Evolutionary conservation across 805 yeast species (phyloP).

Genomic region (Teunomyces aglyptinius): DNA sequence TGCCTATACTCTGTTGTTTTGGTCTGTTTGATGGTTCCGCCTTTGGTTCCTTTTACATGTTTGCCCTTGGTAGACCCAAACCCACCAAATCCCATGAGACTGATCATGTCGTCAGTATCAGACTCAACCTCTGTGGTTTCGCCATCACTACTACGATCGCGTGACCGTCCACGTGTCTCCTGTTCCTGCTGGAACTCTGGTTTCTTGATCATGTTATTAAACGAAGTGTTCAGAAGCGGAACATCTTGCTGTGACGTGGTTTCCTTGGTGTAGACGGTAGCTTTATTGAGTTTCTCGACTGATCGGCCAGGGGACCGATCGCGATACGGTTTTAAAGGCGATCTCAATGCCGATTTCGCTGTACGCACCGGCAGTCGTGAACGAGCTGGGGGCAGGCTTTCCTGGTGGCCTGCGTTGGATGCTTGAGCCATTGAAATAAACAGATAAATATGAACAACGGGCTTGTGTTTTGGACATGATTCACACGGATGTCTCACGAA

Average conservation of each 20-base stretch:
- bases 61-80: conserved; percentile 57
- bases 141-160: conserved; percentile 16
- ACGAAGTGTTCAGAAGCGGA: conserved; percentile 18
- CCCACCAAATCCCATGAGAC: conserved; percentile 58
- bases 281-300: conserved; percentile 13
- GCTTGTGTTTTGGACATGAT: no score
- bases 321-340: conserved; percentile 9
- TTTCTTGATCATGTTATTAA: conserved; percentile 11
- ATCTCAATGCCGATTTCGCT: not conserved
- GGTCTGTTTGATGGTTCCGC: conserved; percentile 40
- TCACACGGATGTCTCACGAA: not conserved
- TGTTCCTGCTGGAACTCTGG: conserved; percentile 17
- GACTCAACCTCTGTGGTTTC: conserved; percentile 12
- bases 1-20: conserved; percentile 51
- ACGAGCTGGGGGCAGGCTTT: conserved; percentile 7
- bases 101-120: conserved; percentile 29
- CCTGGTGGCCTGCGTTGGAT: not conserved
- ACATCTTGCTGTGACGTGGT: conserved; percentile 14
- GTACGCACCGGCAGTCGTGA: conserved; percentile 18
- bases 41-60: conserved; percentile 49
- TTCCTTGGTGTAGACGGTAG: conserved; percentile 14
- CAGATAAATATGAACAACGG: not conserved
- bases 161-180: conserved; percentile 23
- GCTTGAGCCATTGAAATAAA: not conserved
- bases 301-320: conserved; percentile 19